Conservation (phyloP, 2,329 filamentous ascomycete species). For the Colletotrichum cordylinicola region DNA sequence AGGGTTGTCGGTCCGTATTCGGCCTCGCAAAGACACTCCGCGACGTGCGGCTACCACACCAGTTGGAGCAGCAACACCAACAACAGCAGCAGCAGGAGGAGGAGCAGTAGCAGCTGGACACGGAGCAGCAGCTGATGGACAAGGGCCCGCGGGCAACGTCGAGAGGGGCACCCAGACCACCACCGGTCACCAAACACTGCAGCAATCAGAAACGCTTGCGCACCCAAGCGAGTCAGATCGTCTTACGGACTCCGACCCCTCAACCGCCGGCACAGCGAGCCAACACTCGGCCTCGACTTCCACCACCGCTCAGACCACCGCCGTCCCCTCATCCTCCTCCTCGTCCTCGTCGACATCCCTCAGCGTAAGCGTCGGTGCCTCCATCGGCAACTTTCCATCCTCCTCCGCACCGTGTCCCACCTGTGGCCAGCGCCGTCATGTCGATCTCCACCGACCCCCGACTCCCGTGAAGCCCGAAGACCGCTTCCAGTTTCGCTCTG, state of each 20-base stretch:
- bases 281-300: constrained; percentile 10
- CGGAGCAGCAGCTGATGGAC: background rate
- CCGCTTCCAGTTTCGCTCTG: constrained; percentile 17
- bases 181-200: background rate
- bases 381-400: constrained; percentile 10
- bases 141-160: background rate
- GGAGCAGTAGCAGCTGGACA: background rate
- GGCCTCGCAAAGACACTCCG: constrained; percentile 4
- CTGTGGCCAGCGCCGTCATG: constrained; percentile 15
- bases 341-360: constrained; percentile 17
- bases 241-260: constrained; percentile 5
- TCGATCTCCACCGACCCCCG: constrained; percentile 17
- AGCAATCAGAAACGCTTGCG: constrained; percentile 4
- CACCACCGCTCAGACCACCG: constrained; percentile 14
- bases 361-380: constrained; percentile 12
- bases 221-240: constrained; percentile 2
- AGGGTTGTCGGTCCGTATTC: constrained; percentile 15
- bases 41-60: background rate
- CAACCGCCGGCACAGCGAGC: background rate
- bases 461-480: constrained; percentile 20
- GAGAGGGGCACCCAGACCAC: constrained; percentile 17
- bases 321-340: background rate
- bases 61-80: background rate
- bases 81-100: background rate
- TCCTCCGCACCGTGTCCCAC: constrained; percentile 16